Evolutionary conservation across 345 rosid species (phyloP), one percentile per base, ranked within the genome.

Genomic region (thale cress (Arabidopsis thaliana)): DNA sequence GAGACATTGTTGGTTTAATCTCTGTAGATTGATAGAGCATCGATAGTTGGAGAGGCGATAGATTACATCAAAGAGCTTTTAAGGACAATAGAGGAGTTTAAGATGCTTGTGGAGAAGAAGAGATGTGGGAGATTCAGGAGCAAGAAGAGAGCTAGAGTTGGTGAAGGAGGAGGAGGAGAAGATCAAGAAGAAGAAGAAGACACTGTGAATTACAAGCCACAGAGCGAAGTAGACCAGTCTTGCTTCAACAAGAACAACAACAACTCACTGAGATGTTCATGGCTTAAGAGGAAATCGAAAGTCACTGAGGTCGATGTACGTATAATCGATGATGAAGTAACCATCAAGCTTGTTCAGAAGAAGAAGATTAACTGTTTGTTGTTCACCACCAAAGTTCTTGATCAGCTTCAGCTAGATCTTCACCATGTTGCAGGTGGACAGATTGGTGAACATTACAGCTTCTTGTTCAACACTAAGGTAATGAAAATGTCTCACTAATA

Each of bases 361-460:
- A 91, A 89, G 86, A 89, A 84, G 80, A 85, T 82, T 48, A 85
- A 93, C 63, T 87, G 94, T 80, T 76, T 93, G 87, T 77, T 88
- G 69, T 77, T 69, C 66, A 88, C 87, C 1, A 86, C 94, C 55
- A 88, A 78, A 83, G 85, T 85, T 37, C 96, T 93, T 23, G 91
- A 90, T 28, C 88, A 90, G 65, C 93, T 93, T 55, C 87, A 82
- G 73, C 75, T 93, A 9, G 96, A 90, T 73, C 86, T 88, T 44
- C 91, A 87, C 69, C 96, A 86, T 73, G 91, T 87, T 69, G 96
- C 89, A 2, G 93, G 97, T 32, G 96, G 96, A 51, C 93, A 85
- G 40, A 81, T 87, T 67, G 97, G 96, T 32, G 94, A 92, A 24
- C 83, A 87, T 69, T 82, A 79, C 79, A 86, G 90, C 85, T 92